Evolutionary conservation across 2,329 filamentous ascomycete genomes (phyloP), one percentile per base, ranked within the genome.

Genomic region (Colletotrichum lindemuthianum): DNA sequence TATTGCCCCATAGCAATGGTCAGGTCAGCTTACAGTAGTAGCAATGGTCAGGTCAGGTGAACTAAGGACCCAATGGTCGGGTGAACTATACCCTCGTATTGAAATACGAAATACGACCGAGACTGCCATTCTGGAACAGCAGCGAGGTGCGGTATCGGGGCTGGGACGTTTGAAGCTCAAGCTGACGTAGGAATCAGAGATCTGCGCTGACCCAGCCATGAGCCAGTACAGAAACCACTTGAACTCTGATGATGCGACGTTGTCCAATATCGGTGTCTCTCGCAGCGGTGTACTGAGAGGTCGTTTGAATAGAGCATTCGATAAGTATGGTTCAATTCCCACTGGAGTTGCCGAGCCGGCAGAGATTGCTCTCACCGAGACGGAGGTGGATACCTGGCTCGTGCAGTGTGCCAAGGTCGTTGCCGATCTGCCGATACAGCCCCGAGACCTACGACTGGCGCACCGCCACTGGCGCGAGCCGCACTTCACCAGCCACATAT

Each of bases 71-170:
- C n/a, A n/a, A n/a, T n/a, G n/a, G n/a, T n/a, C n/a, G n/a, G n/a
- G n/a, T n/a, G n/a, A n/a, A n/a, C n/a, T n/a, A n/a, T n/a, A n/a
- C n/a, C n/a, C n/a, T n/a, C n/a, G n/a, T n/a, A n/a, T n/a, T n/a
- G n/a, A n/a, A n/a, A n/a, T n/a, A n/a, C n/a, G n/a, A n/a, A n/a
- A n/a, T n/a, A n/a, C n/a, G 54, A 57, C 54, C 52, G 40, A n/a
- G 52, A 52, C 12, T 24, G 24, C 24, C 24, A 24, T 24, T 24
- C 24, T 24, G 24, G 24, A 34, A 10, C 11, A 12, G 43, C 16
- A 40, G 16, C 33, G 50, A 41, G 45, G 50, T 54, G 63, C 63
- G 59, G 48, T 64, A 66, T 66, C 59, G 63, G 63, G 33, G 13
- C 16, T 12, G 6, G 12, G 24, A 11, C 2, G 12, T 9, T 3